A percentile compares a stretch with the other conserved stretches of the same genome.
Conservation (phyloP, 73 alveolate genomes). For the Paramecium primaurelia region DNA sequence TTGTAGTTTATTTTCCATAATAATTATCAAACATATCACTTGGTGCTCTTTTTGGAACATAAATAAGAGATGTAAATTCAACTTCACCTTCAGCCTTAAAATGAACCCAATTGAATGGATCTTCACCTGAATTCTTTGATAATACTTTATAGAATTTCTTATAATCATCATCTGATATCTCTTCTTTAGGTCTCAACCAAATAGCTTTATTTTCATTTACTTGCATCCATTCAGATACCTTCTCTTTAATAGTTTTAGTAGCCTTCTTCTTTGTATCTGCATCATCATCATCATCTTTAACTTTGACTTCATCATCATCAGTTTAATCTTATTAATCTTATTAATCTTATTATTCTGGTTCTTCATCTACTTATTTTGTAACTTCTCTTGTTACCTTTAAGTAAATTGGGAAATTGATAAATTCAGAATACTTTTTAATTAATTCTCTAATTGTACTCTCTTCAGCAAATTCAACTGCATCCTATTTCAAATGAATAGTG, state of each 20-base stretch:
- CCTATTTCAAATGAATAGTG: slow-evolving; percentile 96
- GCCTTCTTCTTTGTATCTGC: slow-evolving; percentile 80
- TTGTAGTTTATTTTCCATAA: slow-evolving; percentile 91
- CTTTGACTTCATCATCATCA: too few relatives aligned
- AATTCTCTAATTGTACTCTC: slow-evolving; percentile 89
- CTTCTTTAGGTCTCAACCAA: slow-evolving; percentile 98
- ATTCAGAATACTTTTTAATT: slow-evolving; percentile 96
- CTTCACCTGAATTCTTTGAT: slow-evolving; percentile 91
- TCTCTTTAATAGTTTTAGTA: slow-evolving; percentile 88
- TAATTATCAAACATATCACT: slow-evolving; percentile 95
- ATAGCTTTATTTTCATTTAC: slow-evolving; percentile 97
- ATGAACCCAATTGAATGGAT: slow-evolving; percentile 97
- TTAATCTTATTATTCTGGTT: slow-evolving; percentile 35
- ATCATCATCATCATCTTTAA: too few relatives aligned
- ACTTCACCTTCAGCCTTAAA: slow-evolving; percentile 98
- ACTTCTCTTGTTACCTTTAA: slow-evolving; percentile 90
- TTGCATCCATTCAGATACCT: slow-evolving; percentile 97
- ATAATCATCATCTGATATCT: slow-evolving; percentile 95
- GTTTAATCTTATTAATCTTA: slow-evolving; percentile 79
- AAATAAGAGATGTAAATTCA: slow-evolving; percentile 94
- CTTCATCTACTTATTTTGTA: slow-evolving; percentile 84
- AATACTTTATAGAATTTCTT: slow-evolving; percentile 92
- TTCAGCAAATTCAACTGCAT: slow-evolving; percentile 96
- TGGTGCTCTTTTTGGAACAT: slow-evolving; percentile 93
- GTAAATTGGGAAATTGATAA: slow-evolving; percentile 98